Evolutionary conservation across 2,329 filamentous ascomycete genomes (phyloP).

Genomic region (Fusarium sp.): DNA sequence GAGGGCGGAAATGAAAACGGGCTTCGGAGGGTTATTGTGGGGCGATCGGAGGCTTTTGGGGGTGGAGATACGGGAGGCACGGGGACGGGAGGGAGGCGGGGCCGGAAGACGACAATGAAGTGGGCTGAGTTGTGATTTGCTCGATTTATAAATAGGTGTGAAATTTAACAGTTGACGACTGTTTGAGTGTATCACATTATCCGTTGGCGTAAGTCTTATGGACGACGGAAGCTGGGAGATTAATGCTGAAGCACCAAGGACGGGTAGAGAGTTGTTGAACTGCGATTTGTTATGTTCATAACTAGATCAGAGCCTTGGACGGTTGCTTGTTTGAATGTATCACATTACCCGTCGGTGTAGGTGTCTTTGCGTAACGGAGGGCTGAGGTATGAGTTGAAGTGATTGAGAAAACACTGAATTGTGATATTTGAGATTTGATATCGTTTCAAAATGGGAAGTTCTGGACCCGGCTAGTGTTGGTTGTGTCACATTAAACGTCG

Average conservation of each 20-base stretch:
- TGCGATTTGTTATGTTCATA: neutral
- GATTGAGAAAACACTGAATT: neutral
- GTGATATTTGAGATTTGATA: neutral
- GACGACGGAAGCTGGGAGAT: neutral
- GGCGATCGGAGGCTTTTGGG: conserved; percentile 36
- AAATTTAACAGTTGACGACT: neutral
- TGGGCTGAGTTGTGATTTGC: neutral
- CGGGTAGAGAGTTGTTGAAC: neutral
- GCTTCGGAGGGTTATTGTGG: conserved; percentile 36
- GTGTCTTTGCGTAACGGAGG: too few species aligned
- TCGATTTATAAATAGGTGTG: neutral
- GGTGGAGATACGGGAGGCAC: neutral
- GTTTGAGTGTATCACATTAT: neutral
- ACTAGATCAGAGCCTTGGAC: neutral
- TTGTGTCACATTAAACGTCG: neutral
- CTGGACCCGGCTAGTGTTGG: too few species aligned
- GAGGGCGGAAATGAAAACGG: conserved; percentile 1
- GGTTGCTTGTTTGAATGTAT: neutral
- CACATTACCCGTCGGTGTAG: neutral
- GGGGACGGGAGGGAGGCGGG: conserved; percentile 9
- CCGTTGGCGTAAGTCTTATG: neutral
- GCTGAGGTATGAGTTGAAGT: too few species aligned
- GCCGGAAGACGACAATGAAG: neutral
- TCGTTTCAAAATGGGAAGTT: neutral
- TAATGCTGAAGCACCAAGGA: neutral